Base-by-base conservation (phyloP, 2,329 filamentous ascomycete genomes). In the Harringtonia aguacate region DNA sequence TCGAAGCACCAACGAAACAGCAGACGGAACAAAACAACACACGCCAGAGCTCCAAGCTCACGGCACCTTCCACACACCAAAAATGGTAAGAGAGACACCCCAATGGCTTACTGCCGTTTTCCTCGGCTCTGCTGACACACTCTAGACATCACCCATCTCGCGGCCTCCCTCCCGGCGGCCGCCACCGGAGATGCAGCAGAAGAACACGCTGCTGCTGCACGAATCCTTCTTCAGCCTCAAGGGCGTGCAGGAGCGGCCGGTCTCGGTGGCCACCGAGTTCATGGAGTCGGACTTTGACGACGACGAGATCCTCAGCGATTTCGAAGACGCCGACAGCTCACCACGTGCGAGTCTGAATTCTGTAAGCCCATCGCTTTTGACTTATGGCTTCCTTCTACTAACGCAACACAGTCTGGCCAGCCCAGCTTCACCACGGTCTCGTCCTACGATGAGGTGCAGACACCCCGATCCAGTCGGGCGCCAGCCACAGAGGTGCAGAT, bases 371-470 rank as follows among this genome's bases (percentile, higher is more conserved):
- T 10, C 35, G 18, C 24, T 21, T 8, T 24, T 31, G 18, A 7
- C 12, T 15, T 4, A 12, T 20, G 18, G 9, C 8, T 29, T 5
- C 9, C 9, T 14, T n/a, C 8, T 9, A 10, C 41, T 43, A 14
- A 43, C 27, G 12, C 7, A 1, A 12, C 15, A 57, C n/a, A 88
- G 84, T 72, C 76, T 49, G 75, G 73, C 54, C 76, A 84, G 55
- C 78, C 77, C 47, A 94, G 86, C 67, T 79, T 89, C 58, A 90
- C 86, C 4, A 94, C 89, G 3, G 70, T 92, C 31, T 94, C 88
- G 8, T 90, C 86, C 2, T 88, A 84, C 55, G 87, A 94, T 56
- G 88, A 94, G 59, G 73, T 81, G 4, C 77, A 78, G 27, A 95
- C 89, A 22, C 89, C 89, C 17, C 75, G 77, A 49, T 83, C 83